Conservation (phyloP, 139 green algal genomes). For the Zygnema circumcarinatum region DNA sequence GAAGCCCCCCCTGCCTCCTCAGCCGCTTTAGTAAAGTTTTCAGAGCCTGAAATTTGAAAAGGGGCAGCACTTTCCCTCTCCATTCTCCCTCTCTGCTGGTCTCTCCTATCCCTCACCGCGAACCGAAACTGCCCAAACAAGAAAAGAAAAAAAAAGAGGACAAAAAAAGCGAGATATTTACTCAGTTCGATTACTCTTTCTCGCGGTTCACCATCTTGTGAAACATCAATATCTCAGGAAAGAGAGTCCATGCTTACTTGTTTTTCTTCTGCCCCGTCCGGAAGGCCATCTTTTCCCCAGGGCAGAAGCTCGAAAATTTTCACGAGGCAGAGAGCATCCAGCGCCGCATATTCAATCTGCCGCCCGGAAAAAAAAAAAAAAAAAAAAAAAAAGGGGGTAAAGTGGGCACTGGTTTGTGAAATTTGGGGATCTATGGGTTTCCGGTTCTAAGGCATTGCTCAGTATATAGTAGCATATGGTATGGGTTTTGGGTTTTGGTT, state of each 20-base stretch:
- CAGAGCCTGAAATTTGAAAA: neutral
- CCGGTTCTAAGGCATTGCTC: too few species aligned
- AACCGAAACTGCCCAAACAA: neutral
- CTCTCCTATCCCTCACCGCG: neutral
- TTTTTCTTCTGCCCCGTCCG: neutral
- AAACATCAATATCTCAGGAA: neutral
- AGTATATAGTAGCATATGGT: neutral
- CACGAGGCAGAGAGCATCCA: conserved; percentile 46
- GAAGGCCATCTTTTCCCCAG: neutral
- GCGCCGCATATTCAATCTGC: conserved; percentile 69
- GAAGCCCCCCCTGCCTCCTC: too few species aligned
- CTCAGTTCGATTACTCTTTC: neutral
- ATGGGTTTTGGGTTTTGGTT: neutral
- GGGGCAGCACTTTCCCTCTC: neutral
- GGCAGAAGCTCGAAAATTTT: neutral
- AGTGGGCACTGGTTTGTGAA: too few species aligned
- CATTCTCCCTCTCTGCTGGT: neutral
- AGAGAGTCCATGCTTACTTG: neutral
- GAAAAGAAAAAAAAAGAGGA: neutral
- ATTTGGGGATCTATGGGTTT: too few species aligned
- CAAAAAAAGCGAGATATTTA: neutral
- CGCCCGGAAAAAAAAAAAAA: neutral
- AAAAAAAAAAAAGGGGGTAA: neutral
- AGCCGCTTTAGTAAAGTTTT: too few species aligned
- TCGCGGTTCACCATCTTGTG: neutral